Conservation (phyloP, 345 rosid genomes). For the Euphorbia pulcherrima region DNA sequence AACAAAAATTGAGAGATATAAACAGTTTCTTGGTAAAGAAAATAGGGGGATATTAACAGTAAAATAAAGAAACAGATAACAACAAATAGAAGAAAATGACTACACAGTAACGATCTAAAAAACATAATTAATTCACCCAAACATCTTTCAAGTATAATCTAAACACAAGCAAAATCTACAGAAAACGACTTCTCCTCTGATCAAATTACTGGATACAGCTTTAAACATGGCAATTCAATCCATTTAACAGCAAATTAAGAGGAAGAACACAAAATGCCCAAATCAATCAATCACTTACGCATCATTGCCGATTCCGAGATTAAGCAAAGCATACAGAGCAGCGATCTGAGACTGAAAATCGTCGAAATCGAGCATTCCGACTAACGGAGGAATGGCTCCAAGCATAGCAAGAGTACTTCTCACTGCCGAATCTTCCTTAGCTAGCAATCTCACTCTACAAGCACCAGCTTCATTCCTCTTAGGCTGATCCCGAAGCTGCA, state of each 20-base stretch:
- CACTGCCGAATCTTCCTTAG: constrained; percentile 68
- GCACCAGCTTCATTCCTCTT: constrained; percentile 56
- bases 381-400: constrained; percentile 86
- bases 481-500: constrained; percentile 41
- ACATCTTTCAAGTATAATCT: constrained; percentile 2
- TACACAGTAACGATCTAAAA: constrained; percentile 10
- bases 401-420: constrained; percentile 86
- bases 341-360: constrained; percentile 55
- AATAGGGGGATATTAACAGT: not conserved
- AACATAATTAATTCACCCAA: constrained; percentile 1
- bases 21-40: constrained; percentile 1
- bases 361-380: constrained; percentile 68
- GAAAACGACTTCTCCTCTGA: constrained; percentile 1
- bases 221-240: not conserved
- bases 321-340: constrained; percentile 80
- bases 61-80: constrained; percentile 3
- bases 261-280: not conserved
- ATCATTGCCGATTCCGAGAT: constrained; percentile 89
- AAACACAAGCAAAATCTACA: not conserved
- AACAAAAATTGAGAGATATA: constrained; percentile 8
- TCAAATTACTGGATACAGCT: not conserved
- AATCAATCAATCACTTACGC: constrained; percentile 42
- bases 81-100: constrained; percentile 23
- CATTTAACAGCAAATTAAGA: not conserved
- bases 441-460: constrained; percentile 52